These are phyloP conservation scores for Debaryomyces sp. DNA, from an alignment of 1,139 yeast genomes.

Conservation along the genomic window DNA sequence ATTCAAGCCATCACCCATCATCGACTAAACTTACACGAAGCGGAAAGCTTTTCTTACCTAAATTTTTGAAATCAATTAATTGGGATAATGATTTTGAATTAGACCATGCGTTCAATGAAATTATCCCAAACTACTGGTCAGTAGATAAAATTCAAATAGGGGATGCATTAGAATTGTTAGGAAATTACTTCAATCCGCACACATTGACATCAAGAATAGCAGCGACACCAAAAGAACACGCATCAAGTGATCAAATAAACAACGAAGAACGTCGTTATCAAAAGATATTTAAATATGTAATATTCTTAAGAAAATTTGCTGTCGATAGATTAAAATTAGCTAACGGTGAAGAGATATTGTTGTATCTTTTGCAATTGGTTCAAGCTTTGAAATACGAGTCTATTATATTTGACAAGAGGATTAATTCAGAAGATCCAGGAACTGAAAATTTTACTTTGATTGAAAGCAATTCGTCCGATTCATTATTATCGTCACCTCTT, in stretches of 20 bases:
- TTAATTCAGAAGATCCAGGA: constrained; percentile 7
- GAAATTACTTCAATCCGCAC: constrained; percentile 63
- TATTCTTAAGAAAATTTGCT: constrained; percentile 75
- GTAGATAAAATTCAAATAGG: constrained; percentile 82
- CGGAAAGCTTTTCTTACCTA: constrained; percentile 65
- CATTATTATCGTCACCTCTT: constrained; percentile 55
- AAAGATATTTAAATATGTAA: constrained; percentile 37
- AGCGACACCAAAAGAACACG: constrained; percentile 1
- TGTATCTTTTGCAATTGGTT: constrained; percentile 85
- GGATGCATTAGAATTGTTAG: constrained; percentile 86
- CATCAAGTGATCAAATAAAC: constrained; percentile 14
- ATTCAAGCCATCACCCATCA: constrained; percentile 11
- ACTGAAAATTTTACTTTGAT: constrained; percentile 23
- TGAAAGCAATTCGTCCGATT: constrained; percentile 19
- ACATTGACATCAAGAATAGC: constrained; percentile 27
- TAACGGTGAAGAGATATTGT: constrained; percentile 73
- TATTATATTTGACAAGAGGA: constrained; percentile 23
- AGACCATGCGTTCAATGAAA: constrained; percentile 68
- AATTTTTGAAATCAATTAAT: constrained; percentile 82
- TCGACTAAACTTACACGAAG: constrained; percentile 14
- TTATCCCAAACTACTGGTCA: constrained; percentile 47
- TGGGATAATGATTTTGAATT: constrained; percentile 87
- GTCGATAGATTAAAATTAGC: constrained; percentile 82
- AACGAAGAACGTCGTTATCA: constrained; percentile 35
- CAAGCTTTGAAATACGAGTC: constrained; percentile 85